Conservation (phyloP, 768 basidiomycete species). For the Gautieria morchelliformis region DNA sequence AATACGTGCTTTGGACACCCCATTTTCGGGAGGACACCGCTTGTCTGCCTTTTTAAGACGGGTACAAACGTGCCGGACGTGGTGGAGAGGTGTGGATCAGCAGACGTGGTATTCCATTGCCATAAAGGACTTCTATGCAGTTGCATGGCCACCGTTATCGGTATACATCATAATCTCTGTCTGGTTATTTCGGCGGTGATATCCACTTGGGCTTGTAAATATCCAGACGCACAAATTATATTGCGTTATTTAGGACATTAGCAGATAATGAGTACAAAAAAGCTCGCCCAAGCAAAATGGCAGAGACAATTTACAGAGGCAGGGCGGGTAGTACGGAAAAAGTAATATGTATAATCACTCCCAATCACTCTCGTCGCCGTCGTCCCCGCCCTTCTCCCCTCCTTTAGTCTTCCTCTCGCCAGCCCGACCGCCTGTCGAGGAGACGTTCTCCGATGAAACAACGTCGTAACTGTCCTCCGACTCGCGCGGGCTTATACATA, state of each 20-base stretch:
- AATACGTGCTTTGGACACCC: too few relatives aligned
- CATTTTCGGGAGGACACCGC: too few relatives aligned
- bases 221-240: too few relatives aligned
- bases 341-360: constrained; percentile 29
- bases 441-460: constrained; percentile 44
- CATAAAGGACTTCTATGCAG: neutral
- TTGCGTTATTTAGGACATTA: neutral
- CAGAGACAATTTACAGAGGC: neutral
- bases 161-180: neutral
- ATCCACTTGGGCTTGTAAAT: neutral
- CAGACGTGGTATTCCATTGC: neutral
- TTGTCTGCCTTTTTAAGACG: too few relatives aligned
- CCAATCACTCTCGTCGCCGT: constrained; percentile 55
- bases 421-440: constrained; percentile 20
- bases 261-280: neutral
- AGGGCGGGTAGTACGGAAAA: neutral
- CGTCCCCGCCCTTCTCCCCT: constrained; percentile 26
- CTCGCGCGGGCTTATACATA: constrained; percentile 37
- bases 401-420: constrained; percentile 20
- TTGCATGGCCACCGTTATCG: neutral
- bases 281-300: neutral
- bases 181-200: neutral
- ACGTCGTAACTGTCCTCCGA: constrained; percentile 63
- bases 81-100: neutral
- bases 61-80: too few relatives aligned